A percentile compares a stretch with the other conserved stretches of the same genome.
Evolutionary conservation across 208 protist genomes (phyloP).

Genomic region (Trypanosoma congolense): DNA sequence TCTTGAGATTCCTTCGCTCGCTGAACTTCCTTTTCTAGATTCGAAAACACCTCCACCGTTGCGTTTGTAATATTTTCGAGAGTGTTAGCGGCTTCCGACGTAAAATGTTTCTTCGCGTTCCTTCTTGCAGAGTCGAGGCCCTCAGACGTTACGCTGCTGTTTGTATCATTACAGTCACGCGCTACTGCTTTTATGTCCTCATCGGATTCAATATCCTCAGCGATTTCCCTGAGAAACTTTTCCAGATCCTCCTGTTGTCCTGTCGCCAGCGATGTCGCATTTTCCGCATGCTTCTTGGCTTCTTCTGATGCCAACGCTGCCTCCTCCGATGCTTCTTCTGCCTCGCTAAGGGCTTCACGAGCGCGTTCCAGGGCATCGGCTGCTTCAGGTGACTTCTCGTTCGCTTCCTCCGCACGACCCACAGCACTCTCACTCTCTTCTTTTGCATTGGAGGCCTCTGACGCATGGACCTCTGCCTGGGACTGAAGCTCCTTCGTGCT

Average conservation of each 20-base stretch:
- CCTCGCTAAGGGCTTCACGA: not conserved
- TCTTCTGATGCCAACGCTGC: not conserved
- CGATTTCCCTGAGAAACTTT: not conserved
- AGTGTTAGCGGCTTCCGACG: no score
- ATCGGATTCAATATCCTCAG: not conserved
- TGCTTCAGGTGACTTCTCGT: not conserved
- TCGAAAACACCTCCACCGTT: not conserved
- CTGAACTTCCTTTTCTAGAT: not conserved
- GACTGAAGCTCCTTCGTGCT: not conserved
- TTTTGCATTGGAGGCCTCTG: not conserved
- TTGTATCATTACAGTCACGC: not conserved
- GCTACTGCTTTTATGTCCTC: not conserved
- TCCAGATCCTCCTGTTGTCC: not conserved
- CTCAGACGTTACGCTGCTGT: no score
- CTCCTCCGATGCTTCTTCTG: not conserved
- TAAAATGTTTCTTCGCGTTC: no score
- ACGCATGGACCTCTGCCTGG: not conserved
- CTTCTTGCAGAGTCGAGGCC: no score
- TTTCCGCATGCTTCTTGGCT: not conserved
- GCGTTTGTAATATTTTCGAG: no score
- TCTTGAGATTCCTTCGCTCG: not conserved
- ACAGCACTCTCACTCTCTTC: not conserved
- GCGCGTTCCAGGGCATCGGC: not conserved
- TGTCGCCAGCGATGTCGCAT: not conserved
- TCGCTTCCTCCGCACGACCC: not conserved